These are phyloP conservation scores for Hypoxylon rubiginosum DNA, from an alignment of 2,329 filamentous ascomycete genomes.

Conservation along the genomic window DNA sequence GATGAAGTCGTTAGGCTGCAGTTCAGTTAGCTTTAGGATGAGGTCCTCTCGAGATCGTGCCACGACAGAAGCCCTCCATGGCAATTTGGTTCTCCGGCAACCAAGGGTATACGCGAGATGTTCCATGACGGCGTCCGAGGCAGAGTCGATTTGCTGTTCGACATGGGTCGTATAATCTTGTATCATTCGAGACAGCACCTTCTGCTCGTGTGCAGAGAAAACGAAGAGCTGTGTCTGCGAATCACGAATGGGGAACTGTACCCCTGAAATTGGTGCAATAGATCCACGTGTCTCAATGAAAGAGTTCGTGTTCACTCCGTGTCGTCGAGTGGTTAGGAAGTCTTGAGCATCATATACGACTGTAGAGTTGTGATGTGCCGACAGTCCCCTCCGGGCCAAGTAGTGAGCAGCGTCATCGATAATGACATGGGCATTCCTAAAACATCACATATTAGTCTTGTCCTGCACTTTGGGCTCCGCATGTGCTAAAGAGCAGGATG, in stretches of 20 bases:
- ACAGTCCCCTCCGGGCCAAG: slow-evolving; percentile 53
- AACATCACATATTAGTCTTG: slow-evolving; percentile 2
- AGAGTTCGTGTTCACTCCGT: not conserved
- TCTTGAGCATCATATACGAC: slow-evolving; percentile 35
- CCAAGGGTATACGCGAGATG: slow-evolving; percentile 63
- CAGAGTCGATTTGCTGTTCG: slow-evolving; percentile 26
- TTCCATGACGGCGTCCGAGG: slow-evolving; percentile 47
- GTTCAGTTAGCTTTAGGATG: slow-evolving; percentile 30
- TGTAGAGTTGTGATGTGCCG: slow-evolving; percentile 55
- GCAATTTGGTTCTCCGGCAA: slow-evolving; percentile 60
- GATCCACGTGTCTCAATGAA: not conserved
- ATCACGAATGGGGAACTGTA: slow-evolving; percentile 16
- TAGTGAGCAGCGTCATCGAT: slow-evolving; percentile 63
- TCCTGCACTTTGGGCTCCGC: not conserved
- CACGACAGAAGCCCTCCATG: slow-evolving; percentile 59
- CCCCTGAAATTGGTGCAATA: not conserved
- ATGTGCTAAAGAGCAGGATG: not conserved
- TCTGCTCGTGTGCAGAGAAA: slow-evolving; percentile 61
- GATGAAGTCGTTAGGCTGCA: slow-evolving; percentile 21
- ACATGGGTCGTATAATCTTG: slow-evolving; percentile 54
- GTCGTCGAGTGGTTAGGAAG: not conserved
- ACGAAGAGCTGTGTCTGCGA: slow-evolving; percentile 56
- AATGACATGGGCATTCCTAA: slow-evolving; percentile 58
- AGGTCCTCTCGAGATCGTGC: slow-evolving; percentile 55
- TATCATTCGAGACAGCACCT: slow-evolving; percentile 55